Evolutionary conservation across 1,284 basidiomycete species (phyloP).

Genomic region (Pyrrhoderma lamaoense): DNA sequence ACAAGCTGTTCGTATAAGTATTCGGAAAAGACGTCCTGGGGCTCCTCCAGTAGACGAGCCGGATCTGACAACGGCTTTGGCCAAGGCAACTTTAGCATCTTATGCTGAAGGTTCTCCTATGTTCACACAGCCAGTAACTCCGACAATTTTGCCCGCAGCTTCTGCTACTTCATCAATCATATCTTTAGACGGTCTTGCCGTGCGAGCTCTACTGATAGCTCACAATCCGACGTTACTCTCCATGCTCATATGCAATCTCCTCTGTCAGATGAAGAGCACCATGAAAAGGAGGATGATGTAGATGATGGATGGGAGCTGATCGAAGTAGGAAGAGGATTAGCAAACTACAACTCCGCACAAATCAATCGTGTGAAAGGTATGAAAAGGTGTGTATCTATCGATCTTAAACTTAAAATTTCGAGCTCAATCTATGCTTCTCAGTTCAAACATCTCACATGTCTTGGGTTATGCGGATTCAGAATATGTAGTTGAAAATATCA

Average conservation of each 20-base stretch:
- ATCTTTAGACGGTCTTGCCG: conserved; percentile 35
- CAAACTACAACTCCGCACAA: conserved; percentile 94
- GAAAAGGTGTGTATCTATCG: conserved; percentile 60
- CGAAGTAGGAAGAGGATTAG: conserved; percentile 90
- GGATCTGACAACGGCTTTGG: conserved; percentile 20
- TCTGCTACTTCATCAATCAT: conserved; percentile 21
- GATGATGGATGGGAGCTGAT: conserved; percentile 67
- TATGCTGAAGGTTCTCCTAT: conserved; percentile 12
- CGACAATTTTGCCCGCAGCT: conserved; percentile 16
- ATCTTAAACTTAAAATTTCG: conserved; percentile 5
- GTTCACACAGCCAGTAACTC: conserved; percentile 18
- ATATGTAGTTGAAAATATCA: conserved; percentile 93
- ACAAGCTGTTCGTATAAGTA: conserved; percentile 84
- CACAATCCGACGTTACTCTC: conserved; percentile 20
- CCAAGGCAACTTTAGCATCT: conserved; percentile 20
- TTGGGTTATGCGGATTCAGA: conserved; percentile 94
- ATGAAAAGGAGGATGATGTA: conserved; percentile 28
- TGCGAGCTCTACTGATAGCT: conserved; percentile 29
- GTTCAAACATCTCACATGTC: conserved; percentile 73
- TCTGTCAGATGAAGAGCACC: conserved; percentile 10
- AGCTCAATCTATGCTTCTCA: conserved; percentile 27
- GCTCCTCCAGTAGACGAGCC: conserved; percentile 6
- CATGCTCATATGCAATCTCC: conserved; percentile 13
- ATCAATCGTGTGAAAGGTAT: conserved; percentile 84
- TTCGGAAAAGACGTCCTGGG: conserved; percentile 31